Percentiles rank a stretch among this genome's conserved stretches.
Conservation (phyloP, 768 basidiomycete species). For the Boletus sp. region DNA sequence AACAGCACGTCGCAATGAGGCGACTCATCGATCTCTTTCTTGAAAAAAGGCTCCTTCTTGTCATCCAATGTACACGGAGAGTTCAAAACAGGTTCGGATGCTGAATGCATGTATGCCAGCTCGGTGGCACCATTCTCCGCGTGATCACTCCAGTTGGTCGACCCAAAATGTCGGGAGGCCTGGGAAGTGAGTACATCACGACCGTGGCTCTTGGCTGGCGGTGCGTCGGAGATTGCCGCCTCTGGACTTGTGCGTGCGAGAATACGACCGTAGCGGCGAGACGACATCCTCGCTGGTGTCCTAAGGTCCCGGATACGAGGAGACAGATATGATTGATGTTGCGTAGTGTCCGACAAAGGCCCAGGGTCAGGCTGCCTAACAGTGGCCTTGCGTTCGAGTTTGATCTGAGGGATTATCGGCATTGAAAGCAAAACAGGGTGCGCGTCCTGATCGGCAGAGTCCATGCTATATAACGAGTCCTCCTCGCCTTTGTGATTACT, state of each 20-base stretch:
- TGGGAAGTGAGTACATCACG: neutral
- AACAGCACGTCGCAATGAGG: constrained; percentile 12
- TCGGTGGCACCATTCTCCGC: neutral
- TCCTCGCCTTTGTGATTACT: constrained; percentile 7
- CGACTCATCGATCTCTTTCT: constrained; percentile 6
- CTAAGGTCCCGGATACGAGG: constrained; percentile 17
- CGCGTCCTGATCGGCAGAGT: constrained; percentile 24
- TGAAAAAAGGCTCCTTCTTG: constrained; percentile 3
- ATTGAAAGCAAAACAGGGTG: constrained; percentile 25
- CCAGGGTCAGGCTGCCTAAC: constrained; percentile 10
- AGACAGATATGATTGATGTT: constrained; percentile 14
- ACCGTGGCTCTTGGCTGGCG: neutral
- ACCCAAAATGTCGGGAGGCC: neutral
- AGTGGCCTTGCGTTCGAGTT: constrained; percentile 26
- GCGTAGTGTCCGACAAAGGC: neutral
- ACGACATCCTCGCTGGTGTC: constrained; percentile 12
- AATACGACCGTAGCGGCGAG: constrained; percentile 15
- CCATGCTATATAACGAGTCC: constrained; percentile 23
- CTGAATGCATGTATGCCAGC: neutral
- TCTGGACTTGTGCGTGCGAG: neutral
- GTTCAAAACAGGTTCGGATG: constrained; percentile 11
- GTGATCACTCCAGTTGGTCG: neutral
- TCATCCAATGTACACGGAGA: neutral
- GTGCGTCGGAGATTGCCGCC: neutral
- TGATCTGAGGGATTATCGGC: constrained; percentile 28